Conservation (phyloP, 1,139 yeast species). For the Arxiozyma telluris region DNA sequence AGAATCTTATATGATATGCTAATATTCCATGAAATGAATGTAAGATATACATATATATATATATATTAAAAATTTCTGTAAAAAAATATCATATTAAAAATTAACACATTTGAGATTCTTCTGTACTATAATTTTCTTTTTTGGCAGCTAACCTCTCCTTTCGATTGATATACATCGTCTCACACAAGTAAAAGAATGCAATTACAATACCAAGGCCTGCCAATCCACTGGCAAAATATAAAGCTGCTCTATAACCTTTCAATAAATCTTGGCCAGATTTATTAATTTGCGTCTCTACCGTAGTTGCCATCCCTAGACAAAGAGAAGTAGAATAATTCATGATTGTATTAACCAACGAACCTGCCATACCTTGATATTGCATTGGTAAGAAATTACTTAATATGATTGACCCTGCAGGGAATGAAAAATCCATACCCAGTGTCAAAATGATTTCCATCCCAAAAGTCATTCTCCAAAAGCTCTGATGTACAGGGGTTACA, state of each 20-base stretch:
- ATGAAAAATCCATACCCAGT: conserved; percentile 54
- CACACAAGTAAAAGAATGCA: conserved; percentile 10
- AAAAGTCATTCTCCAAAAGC: conserved; percentile 39
- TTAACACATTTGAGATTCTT: background rate
- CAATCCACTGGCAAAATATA: conserved; percentile 32
- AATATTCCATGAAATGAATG: too few species aligned
- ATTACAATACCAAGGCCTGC: conserved; percentile 17
- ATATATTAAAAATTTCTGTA: background rate
- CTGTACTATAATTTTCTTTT: background rate
- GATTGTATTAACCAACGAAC: conserved; percentile 47
- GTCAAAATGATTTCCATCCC: conserved; percentile 43
- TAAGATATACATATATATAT: too few species aligned
- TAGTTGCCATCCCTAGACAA: conserved; percentile 43
- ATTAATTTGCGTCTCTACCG: conserved; percentile 38
- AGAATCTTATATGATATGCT: too few species aligned
- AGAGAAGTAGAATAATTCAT: conserved; percentile 47
- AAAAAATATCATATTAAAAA: background rate
- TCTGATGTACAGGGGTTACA: conserved; percentile 42
- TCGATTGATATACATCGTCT: conserved; percentile 9
- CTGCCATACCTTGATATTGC: conserved; percentile 53
- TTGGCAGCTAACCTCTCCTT: conserved; percentile 1
- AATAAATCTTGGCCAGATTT: conserved; percentile 25
- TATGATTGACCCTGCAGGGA: conserved; percentile 48
- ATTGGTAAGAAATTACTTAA: conserved; percentile 43
- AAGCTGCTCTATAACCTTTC: conserved; percentile 38